Percentiles rank a stretch among this genome's conserved stretches.
Evolutionary conservation across 371 early-diverging fungal species (phyloP).

Genomic region (Haplosporangium sp.): DNA sequence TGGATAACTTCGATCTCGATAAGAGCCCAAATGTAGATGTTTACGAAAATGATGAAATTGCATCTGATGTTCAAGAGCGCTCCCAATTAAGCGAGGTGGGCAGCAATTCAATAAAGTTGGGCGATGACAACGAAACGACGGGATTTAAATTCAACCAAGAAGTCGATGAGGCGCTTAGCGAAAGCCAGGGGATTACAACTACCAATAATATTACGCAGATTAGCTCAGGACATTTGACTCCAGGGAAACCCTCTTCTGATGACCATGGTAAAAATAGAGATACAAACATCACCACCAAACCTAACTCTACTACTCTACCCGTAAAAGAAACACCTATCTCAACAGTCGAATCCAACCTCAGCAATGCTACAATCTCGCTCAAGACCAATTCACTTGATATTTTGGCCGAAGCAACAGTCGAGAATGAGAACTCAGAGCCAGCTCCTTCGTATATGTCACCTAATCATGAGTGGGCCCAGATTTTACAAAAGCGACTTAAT

Average conservation of each 20-base stretch:
- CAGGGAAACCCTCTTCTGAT: conserved; percentile 4
- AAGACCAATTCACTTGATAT: neutral
- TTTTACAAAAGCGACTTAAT: conserved; percentile 43
- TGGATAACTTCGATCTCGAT: neutral
- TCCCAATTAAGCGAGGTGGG: conserved; percentile 26
- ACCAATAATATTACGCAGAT: neutral
- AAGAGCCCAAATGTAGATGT: neutral
- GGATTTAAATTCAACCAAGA: conserved; percentile 1
- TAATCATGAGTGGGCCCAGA: conserved; percentile 49
- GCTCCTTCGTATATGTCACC: conserved; percentile 48
- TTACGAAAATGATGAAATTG: conserved; percentile 22
- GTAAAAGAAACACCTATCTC: conserved; percentile 1
- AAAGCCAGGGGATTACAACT: neutral
- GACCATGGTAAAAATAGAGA: conserved; percentile 10
- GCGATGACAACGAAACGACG: conserved; percentile 16
- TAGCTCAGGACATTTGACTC: neutral
- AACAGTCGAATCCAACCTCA: neutral
- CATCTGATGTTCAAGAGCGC: conserved; percentile 51
- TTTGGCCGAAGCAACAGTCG: neutral
- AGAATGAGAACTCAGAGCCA: conserved; percentile 12
- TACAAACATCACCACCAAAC: neutral
- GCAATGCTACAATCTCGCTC: neutral
- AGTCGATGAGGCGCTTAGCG: neutral
- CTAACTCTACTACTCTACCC: neutral
- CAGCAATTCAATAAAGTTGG: conserved; percentile 1